Evolutionary conservation across 768 basidiomycete species (phyloP), one percentile per base, ranked within the genome.

Genomic region (Leccinum aurantiacum): DNA sequence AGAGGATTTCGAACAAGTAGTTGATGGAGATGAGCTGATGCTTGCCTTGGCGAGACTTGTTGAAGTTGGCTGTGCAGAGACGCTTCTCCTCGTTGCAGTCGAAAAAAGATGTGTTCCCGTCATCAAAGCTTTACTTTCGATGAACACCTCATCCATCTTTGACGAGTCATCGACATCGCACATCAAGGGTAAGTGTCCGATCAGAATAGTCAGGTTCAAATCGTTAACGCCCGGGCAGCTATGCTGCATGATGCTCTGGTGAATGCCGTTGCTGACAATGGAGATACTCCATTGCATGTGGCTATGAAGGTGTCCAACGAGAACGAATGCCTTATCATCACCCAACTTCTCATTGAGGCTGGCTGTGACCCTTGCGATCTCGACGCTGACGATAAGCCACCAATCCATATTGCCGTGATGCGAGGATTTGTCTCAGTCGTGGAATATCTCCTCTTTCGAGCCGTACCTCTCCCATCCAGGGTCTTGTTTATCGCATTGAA

Each of bases 121-220:
- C 8, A 14, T 58, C 8, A 25, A 13, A 17, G 9, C 31, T 15
- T 78, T 47, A 13, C 19, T 22, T 47, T 19, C 1, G 10, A 13
- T 13, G n/a, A 6, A 10, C 22, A 47, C 19, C 19, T 10, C 46
- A 5, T 47, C 46, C 19, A 17, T 0, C 19, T 22, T 47, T 47
- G 10, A 22, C 13, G 22, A 47, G 46, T 47, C 46, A 47, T 13
- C 19, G 46, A 13, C 46, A 19, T 7, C 46, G 3, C 10, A 22
- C 19, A 47, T 10, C 46, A 47, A 47, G 10, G 6, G 37, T 38
- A 38, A 38, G 15, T 17, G 15, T 38, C 37, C 15, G 15, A 7
- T 17, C 15, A 38, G 22, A 47, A 3, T 3, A 6, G 22, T 47
- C 46, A 22, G 19, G 11, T n/a, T 31, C 27, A 29, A 0, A 0